Evolutionary conservation across 2,329 filamentous ascomycete genomes (phyloP), one percentile per base, ranked within the genome.

Genomic region (Botrytis hyacinthi): DNA sequence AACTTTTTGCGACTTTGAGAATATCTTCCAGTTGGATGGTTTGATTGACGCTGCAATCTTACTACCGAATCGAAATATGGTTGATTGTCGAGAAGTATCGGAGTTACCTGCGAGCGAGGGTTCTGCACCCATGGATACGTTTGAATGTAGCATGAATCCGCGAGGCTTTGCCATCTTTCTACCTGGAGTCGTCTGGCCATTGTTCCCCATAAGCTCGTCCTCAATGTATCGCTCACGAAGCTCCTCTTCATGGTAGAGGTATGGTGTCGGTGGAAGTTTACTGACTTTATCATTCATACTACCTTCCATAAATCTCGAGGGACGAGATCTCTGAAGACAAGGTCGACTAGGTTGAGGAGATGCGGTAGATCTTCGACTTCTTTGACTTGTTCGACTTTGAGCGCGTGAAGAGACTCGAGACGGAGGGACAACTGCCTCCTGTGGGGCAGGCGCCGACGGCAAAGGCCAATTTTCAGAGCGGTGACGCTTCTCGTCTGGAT

Each of bases 251-350:
- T 71, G 61, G 46, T 74, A 80, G 14, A 80, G 72, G 54, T 79
- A 82, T 60, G 77, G 72, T 48, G 71, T 68, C 18, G 80, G 80
- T 42, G 93, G 93, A 74, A 86, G 88, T 74, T 89, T 87, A 79
- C 92, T 95, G 46, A 88, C 85, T 76, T 92, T 90, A 82, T 97
- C 93, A 79, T 91, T 93, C 93, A 97, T 95, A 79, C 92, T 95
- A 59, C 92, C 94, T 83, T 97, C 94, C 54, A 88, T 82, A 77
- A 92, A 92, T 72, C 83, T 91, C 79, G 87, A 97, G 85, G 83
- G 89, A 81, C 84, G 89, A 84, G 77, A 83, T 74, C 83, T 80
- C 74, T 83, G 80, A 75, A 80, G 46, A 74, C 79, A 80, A 67
- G 76, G 77, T 12, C 75, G 74, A 32, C 48, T 5, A 54, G 51